Conservation (phyloP, 495 filamentous ascomycete species). For the Niebla homalea region DNA sequence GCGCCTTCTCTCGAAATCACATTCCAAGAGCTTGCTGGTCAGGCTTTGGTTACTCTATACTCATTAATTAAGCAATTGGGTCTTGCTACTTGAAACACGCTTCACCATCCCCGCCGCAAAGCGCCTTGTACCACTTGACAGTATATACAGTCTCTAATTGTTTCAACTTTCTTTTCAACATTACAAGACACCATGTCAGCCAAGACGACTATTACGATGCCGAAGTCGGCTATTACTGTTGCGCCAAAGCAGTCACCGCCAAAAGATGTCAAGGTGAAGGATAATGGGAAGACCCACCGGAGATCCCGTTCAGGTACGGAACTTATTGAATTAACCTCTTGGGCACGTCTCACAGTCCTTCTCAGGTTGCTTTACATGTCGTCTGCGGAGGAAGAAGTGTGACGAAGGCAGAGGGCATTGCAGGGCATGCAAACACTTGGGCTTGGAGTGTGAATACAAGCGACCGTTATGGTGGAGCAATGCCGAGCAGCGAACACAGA, state of each 20-base stretch:
- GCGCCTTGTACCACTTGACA: neutral
- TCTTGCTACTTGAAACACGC: slow-evolving; percentile 13
- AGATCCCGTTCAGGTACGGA: slow-evolving; percentile 82
- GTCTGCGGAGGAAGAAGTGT: slow-evolving; percentile 92
- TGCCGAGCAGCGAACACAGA: slow-evolving; percentile 64
- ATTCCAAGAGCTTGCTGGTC: slow-evolving; percentile 27
- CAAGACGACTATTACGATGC: slow-evolving; percentile 15
- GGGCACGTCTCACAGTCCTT: slow-evolving; percentile 4
- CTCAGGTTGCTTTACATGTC: slow-evolving; percentile 92
- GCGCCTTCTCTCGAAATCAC: slow-evolving; percentile 10
- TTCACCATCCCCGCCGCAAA: neutral
- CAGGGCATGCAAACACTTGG: slow-evolving; percentile 77
- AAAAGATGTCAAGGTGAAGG: slow-evolving; percentile 43
- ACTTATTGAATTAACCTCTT: too few species aligned
- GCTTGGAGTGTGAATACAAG: slow-evolving; percentile 87
- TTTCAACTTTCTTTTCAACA: neutral
- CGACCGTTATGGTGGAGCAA: slow-evolving; percentile 94
- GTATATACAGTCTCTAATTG: neutral
- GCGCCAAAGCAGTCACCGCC: slow-evolving; percentile 30
- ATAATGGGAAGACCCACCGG: slow-evolving; percentile 63
- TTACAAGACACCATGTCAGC: slow-evolving; percentile 17
- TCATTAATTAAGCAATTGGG: slow-evolving; percentile 17
- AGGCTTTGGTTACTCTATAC: slow-evolving; percentile 21
- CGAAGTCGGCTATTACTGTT: slow-evolving; percentile 26
- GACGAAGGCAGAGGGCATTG: slow-evolving; percentile 83